A percentile compares a stretch with the other conserved stretches of the same genome.
Conservation (phyloP, 805 yeast species). For the Cyberlindnera petersonii region DNA sequence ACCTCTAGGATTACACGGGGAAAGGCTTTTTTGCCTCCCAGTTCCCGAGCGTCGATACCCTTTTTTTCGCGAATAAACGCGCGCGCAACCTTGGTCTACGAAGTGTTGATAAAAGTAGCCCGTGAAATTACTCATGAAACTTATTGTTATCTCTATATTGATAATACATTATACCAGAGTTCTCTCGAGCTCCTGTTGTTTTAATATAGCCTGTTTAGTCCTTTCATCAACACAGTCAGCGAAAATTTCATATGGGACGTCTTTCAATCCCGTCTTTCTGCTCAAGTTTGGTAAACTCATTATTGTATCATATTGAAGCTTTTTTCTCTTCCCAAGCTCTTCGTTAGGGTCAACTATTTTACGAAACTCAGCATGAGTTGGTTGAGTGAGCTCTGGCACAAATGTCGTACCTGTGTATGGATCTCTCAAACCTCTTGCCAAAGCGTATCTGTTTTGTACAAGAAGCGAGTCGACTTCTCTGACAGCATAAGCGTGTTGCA, state of each 20-base stretch:
- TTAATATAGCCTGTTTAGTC: conserved; percentile 52
- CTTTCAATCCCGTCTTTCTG: conserved; percentile 59
- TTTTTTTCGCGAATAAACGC: no score
- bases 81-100: no score
- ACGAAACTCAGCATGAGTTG: conserved; percentile 35
- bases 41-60: no score
- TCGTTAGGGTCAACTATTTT: conserved; percentile 28
- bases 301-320: conserved; percentile 45
- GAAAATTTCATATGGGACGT: conserved; percentile 56
- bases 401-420: conserved; percentile 80
- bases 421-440: conserved; percentile 64
- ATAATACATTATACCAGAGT: conserved; percentile 4
- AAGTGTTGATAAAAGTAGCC: no score
- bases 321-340: conserved; percentile 18
- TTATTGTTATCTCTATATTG: not conserved
- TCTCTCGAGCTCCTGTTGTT: conserved; percentile 43
- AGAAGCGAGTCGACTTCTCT: conserved; percentile 65
- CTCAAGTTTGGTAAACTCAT: conserved; percentile 43
- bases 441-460: conserved; percentile 50
- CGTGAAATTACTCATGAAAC: not conserved
- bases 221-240: conserved; percentile 56
- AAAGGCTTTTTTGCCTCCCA: no score
- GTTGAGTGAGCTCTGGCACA: conserved; percentile 73
- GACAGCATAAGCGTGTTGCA: conserved; percentile 77
- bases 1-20: no score